These are phyloP conservation scores for Anthoceros angustus DNA, from an alignment of 225 moss, liverwort and hornwort species.

Conservation along the genomic window DNA sequence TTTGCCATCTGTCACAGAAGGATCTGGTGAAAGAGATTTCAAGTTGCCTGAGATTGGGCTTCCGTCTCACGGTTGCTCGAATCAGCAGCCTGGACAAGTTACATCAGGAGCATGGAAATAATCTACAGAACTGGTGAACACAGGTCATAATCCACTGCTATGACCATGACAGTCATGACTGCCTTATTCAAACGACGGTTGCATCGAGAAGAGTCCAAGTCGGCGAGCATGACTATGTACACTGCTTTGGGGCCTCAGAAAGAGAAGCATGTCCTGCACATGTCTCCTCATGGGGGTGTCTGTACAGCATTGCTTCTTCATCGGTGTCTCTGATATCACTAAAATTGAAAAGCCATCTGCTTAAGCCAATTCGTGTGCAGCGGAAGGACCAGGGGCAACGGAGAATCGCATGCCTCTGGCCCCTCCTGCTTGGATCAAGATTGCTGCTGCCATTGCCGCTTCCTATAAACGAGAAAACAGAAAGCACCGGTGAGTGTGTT, in stretches of 20 bases:
- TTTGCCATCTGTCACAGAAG: too few species aligned
- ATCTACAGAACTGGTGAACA: too few species aligned
- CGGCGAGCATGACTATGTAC: background rate
- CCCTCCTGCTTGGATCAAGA: constrained; percentile 32
- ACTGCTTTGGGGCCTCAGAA: background rate
- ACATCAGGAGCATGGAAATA: too few species aligned
- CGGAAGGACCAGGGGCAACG: constrained; percentile 20
- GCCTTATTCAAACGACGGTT: too few species aligned
- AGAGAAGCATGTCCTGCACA: background rate
- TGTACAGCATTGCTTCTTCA: background rate
- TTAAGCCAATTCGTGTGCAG: constrained; percentile 30
- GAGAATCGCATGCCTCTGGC: constrained; percentile 27
- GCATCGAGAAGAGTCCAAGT: background rate
- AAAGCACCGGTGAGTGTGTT: background rate
- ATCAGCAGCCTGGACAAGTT: too few species aligned
- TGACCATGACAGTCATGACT: too few species aligned
- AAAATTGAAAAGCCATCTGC: background rate
- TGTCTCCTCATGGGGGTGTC: background rate
- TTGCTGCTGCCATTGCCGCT: constrained; percentile 38
- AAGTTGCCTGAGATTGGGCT: too few species aligned
- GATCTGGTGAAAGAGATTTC: too few species aligned
- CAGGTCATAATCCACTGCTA: too few species aligned
- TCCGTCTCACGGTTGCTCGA: too few species aligned
- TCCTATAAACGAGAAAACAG: constrained; percentile 16
- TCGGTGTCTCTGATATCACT: background rate